Base-by-base conservation (phyloP, 106 monocot species). In the Chionographis japonica region DNA sequence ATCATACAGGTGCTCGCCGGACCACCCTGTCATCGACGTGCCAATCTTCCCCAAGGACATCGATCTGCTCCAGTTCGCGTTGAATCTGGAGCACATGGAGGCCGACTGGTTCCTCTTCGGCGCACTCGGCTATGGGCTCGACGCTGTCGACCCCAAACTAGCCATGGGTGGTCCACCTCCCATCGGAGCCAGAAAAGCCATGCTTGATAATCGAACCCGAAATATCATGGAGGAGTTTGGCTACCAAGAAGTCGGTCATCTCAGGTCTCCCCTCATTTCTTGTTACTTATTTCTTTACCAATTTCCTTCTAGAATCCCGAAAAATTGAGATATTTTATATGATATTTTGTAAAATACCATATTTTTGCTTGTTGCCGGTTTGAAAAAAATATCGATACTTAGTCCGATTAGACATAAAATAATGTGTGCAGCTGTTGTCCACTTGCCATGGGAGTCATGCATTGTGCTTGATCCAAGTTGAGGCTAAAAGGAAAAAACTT, bases 61-160 rank as follows among this genome's bases (percentile, higher is more conserved):
- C 10, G 71, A 71, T 12, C 71, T 75, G 46, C 1, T 81, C 42
- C 76, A 68, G 40, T 81, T 81, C 50, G 81, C 81, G 19, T 50
- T 81, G 37, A 81, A 81, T 61, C 11, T 81, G n/a, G 81, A 81
- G 67, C 60, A 52, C 54, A 54, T 56, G 0, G 81, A 81, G 65
- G 81, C 81, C 4, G 81, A 81, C 4, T 81, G 40, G 18, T 81
- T 76, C 71, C 50, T 81, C 40, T 66, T 55, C 53, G 76, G 66
- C 6, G 66, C 81, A 6, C 60, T 62, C 17, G 81, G 81, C 12
- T 7, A 40, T 6, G 81, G 81, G 46, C 76, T 81, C 14, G 76
- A 81, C 54, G n/a, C 64, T 13, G n/a, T 81, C 56, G 72, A 49
- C 4, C 81, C 81, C 5, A 61, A 71, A 11, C 72, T 81, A 17